phyloP scores from a whole-genome alignment of 331 rosid species.

The Cucumis variabilis region DNA sequence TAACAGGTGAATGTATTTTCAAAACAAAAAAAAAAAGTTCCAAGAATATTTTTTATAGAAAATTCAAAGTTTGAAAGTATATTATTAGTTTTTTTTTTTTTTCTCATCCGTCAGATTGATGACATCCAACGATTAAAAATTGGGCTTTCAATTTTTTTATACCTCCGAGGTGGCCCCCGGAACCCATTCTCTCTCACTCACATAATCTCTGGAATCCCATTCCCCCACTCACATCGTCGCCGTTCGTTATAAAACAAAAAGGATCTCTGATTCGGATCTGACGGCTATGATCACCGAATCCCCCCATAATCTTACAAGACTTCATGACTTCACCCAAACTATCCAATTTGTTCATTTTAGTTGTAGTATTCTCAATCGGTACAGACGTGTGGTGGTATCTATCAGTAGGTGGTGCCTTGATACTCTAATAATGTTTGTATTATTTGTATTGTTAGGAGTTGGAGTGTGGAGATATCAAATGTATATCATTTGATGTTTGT shows the following conservation, averaged over 20 bases:
- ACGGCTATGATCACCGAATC: not conserved
- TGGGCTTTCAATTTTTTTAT: not conserved
- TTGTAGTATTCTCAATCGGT: no score
- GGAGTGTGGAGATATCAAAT: no score
- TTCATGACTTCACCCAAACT: no score
- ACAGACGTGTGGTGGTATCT: no score
- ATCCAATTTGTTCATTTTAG: no score
- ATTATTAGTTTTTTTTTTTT: not conserved
- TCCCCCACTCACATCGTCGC: not conserved
- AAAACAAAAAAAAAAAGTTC: no score
- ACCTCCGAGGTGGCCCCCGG: not conserved
- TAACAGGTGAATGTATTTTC: no score
- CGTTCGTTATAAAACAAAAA: not conserved
- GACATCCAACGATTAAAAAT: not conserved
- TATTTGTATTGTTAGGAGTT: no score
- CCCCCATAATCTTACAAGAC: not conserved
- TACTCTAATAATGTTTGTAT: no score
- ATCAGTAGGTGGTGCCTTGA: no score
- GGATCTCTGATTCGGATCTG: not conserved
- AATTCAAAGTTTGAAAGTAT: not conserved
- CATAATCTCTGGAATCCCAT: not conserved
- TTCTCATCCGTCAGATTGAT: slow-evolving; percentile 7
- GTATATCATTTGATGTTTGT: no score
- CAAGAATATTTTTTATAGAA: no score
- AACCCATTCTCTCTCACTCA: not conserved